Evolutionary conservation across 139 green algal genomes (phyloP).

Genomic region (Chlamydomonas sp.): DNA sequence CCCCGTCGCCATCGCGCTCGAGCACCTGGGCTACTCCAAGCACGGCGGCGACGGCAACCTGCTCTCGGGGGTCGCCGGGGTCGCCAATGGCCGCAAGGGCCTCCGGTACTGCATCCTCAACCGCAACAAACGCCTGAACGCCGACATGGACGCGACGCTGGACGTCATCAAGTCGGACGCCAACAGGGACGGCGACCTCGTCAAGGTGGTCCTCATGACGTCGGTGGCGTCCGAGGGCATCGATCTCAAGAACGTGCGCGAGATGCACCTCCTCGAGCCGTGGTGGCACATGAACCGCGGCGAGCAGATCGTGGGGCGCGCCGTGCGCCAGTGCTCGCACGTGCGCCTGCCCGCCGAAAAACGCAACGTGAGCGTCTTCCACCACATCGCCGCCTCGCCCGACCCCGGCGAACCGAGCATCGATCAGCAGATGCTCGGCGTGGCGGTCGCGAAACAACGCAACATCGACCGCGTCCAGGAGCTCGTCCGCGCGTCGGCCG

Average conservation of each 20-base stretch:
- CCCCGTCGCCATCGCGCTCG: slow-evolving; percentile 13
- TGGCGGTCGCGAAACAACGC: neutral
- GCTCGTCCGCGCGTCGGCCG: neutral
- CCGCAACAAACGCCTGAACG: too few relatives aligned
- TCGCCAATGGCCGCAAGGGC: too few relatives aligned
- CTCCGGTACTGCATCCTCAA: too few relatives aligned
- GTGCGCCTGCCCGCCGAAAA: neutral
- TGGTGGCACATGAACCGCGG: slow-evolving; percentile 19
- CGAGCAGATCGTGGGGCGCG: slow-evolving; percentile 19
- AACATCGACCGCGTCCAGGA: neutral
- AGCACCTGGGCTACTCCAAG: neutral
- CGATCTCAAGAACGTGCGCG: slow-evolving; percentile 15
- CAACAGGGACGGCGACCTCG: neutral
- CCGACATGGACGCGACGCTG: too few relatives aligned
- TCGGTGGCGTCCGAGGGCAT: slow-evolving; percentile 12
- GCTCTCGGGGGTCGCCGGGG: too few relatives aligned
- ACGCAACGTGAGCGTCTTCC: slow-evolving; percentile 17
- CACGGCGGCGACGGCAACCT: too few relatives aligned
- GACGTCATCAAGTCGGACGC: too few relatives aligned
- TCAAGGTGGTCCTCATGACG: slow-evolving; percentile 5
- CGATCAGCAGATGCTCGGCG: neutral
- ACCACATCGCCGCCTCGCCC: neutral
- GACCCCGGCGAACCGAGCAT: neutral
- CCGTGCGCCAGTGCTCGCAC: slow-evolving; percentile 9
- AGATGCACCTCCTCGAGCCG: slow-evolving; percentile 23